Percentiles rank a stretch among this genome's conserved stretches.
phyloP scores from a whole-genome alignment of 2,329 filamentous ascomycete genomes.

The Venturiaceae sp. region DNA sequence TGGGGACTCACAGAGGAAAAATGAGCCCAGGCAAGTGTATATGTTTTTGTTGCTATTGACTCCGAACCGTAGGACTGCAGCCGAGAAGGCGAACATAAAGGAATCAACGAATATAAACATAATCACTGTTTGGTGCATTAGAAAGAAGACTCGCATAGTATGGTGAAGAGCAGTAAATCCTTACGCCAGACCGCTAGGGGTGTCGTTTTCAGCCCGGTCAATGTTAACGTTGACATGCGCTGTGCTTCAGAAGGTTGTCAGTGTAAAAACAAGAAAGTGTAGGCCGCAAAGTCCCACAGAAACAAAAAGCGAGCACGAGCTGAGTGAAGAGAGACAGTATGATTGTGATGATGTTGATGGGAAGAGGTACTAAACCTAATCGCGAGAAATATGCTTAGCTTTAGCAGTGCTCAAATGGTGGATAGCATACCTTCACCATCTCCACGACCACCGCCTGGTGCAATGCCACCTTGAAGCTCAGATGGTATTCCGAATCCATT shows the following conservation, averaged over 20 bases:
- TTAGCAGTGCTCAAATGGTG: not conserved
- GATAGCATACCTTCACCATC: not conserved
- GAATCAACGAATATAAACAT: constrained; percentile 52
- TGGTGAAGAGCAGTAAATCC: too few relatives aligned
- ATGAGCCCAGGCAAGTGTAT: constrained; percentile 45
- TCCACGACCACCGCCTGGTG: not conserved
- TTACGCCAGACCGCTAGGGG: constrained; percentile 1
- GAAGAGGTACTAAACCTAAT: not conserved
- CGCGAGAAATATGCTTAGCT: not conserved
- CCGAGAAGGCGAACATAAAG: constrained; percentile 48
- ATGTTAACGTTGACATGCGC: not conserved
- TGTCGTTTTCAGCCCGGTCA: not conserved
- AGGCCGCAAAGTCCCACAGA: not conserved
- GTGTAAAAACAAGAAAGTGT: not conserved
- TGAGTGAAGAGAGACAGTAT: not conserved
- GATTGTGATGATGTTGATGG: not conserved
- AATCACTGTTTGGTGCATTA: constrained; percentile 47
- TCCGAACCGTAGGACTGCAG: constrained; percentile 46
- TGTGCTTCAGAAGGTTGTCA: not conserved
- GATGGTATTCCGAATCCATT: not conserved
- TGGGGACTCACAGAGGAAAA: constrained; percentile 40
- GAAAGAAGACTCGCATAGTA: too few relatives aligned
- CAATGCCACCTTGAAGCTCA: not conserved
- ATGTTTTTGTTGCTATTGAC: constrained; percentile 45
- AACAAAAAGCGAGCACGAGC: not conserved